Evolutionary conservation across 2,329 filamentous ascomycete genomes (phyloP), one percentile per base, ranked within the genome.

Genomic region (Ceratocystis huliohia): DNA sequence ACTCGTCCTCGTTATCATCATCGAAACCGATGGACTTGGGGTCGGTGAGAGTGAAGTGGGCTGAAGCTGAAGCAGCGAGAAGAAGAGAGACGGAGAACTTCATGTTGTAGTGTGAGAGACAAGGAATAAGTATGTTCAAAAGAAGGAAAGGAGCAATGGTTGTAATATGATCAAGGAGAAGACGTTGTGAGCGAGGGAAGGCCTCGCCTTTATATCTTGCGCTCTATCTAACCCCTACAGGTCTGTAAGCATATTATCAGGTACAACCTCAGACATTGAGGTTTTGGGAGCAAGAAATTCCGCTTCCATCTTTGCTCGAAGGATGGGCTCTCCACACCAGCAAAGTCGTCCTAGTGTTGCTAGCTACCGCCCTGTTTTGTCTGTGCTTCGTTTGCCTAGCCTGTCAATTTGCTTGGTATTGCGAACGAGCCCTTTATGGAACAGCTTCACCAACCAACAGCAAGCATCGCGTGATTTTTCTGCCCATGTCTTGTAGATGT

Each of bases 1-100:
- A 66, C 10, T 63, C 64, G 50, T 50, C 46, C 62, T 68, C 67
- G 6, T 66, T 57, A 64, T 66, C 64, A 48, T 68, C 67, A 45
- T 66, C 50, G 17, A 68, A 68, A 30, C 67, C 67, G 41, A 68
- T 68, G 20, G 67, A 68, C 28, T 44, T 25, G 30, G 67, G 67
- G 53, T 65, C 61, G 45, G 67, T 68, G 53, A 68, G 22, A 5
- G 63, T 68, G 48, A 68, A 68, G 61, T 68, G 67, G 20, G 67
- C 67, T 20, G 67, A 59, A 53, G 61, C 67, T 13, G 61, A 62
- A 56, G 67, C 61, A 61, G 64, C 67, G 4, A 68, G 61, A 44
- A 68, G 61, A 30, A 68, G 25, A 28, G 67, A 61, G 22, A 61
- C 56, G 44, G 61, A 62, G 67, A 68, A 68, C 46, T 68, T 68